These are phyloP conservation scores for Uronychia setigera DNA, from an alignment of 73 alveolate species.

Conservation along the genomic window DNA sequence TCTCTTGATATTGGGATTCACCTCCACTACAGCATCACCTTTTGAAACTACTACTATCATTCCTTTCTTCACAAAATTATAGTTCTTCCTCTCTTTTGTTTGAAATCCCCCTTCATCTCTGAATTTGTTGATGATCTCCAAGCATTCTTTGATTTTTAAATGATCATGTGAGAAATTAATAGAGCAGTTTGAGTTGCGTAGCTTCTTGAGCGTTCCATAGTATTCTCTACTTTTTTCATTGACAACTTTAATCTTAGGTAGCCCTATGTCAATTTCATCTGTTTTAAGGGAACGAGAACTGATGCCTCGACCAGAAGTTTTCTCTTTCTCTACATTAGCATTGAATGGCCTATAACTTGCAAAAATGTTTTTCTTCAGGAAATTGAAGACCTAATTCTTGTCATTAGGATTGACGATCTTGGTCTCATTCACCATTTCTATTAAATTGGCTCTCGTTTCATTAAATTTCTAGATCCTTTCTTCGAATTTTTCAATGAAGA, in stretches of 20 bases:
- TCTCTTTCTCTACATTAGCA: too few species aligned
- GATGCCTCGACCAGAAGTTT: not conserved
- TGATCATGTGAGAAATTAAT: not conserved
- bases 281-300: not conserved
- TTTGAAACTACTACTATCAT: not conserved
- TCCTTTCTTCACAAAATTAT: not conserved
- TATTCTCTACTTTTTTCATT: not conserved
- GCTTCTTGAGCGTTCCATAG: conserved; percentile 2
- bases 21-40: not conserved
- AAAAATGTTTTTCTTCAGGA: too few species aligned
- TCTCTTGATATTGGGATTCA: too few species aligned
- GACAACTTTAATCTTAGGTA: not conserved
- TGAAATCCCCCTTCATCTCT: not conserved
- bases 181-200: not conserved
- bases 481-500: not conserved
- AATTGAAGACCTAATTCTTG: too few species aligned
- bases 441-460: not conserved
- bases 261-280: not conserved
- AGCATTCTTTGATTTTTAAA: not conserved
- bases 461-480: not conserved
- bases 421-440: not conserved
- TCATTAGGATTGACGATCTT: too few species aligned
- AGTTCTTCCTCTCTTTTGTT: not conserved
- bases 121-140: too few species aligned
- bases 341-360: too few species aligned